These are phyloP conservation scores for Cytospora mali DNA, from an alignment of 2,329 filamentous ascomycete genomes.

Conservation along the genomic window DNA sequence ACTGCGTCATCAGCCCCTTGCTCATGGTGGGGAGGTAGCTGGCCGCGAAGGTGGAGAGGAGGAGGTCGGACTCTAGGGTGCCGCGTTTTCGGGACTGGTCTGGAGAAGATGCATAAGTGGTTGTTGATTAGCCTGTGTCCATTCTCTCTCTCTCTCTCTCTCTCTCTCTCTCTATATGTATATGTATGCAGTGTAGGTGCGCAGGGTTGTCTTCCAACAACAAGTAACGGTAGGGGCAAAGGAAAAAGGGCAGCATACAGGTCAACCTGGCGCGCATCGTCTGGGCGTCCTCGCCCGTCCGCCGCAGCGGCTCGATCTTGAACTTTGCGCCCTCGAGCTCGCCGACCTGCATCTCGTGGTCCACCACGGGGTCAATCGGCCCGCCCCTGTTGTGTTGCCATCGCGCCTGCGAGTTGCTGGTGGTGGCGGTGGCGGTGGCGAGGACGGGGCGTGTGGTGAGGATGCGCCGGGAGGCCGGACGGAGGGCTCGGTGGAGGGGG, in stretches of 20 bases:
- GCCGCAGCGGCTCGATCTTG: slow-evolving; percentile 84
- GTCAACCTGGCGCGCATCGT: slow-evolving; percentile 88
- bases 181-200: no score
- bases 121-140: neutral
- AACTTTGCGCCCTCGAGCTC: slow-evolving; percentile 87
- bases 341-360: slow-evolving; percentile 72
- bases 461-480: slow-evolving; percentile 29
- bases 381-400: slow-evolving; percentile 27
- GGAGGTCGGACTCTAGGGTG: slow-evolving; percentile 91
- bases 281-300: slow-evolving; percentile 77
- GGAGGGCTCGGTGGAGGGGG: slow-evolving; percentile 21
- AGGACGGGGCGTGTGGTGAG: slow-evolving; percentile 23
- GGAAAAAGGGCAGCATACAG: slow-evolving; percentile 50
- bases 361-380: slow-evolving; percentile 35
- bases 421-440: slow-evolving; percentile 11
- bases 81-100: slow-evolving; percentile 97
- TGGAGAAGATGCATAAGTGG: slow-evolving; percentile 40
- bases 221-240: slow-evolving; percentile 1
- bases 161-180: neutral
- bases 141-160: neutral
- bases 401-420: slow-evolving; percentile 15
- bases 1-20: slow-evolving; percentile 72
- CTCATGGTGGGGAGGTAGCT: slow-evolving; percentile 76
- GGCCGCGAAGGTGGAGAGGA: slow-evolving; percentile 94
- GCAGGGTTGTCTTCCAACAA: no score